Conservation (phyloP, 495 filamentous ascomycete genomes). For the Articulospora tetracladia region DNA sequence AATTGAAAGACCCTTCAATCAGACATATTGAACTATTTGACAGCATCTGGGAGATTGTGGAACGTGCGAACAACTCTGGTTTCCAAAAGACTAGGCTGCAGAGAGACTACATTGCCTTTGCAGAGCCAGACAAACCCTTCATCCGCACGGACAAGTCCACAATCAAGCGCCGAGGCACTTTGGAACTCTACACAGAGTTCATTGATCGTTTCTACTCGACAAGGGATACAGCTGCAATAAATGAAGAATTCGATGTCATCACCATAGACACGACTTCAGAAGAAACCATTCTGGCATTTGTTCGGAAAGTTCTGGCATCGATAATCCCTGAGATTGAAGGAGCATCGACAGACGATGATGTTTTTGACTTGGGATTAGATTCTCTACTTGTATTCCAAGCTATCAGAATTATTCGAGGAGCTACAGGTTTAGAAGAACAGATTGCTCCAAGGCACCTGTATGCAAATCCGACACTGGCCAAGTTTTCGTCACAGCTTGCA, state of each 20-base stretch:
- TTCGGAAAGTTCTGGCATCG: conserved; percentile 19
- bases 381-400: conserved; percentile 28
- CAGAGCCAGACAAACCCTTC: conserved; percentile 42
- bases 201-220: conserved; percentile 30
- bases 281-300: conserved; percentile 13
- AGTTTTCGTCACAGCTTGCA: conserved; percentile 22
- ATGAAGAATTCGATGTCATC: conserved; percentile 9
- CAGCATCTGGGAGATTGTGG: conserved; percentile 32
- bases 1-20: conserved; percentile 31
- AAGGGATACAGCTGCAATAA: conserved; percentile 1
- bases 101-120: conserved; percentile 36
- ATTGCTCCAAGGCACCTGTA: conserved; percentile 28
- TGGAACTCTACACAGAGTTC: conserved; percentile 32
- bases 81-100: conserved; percentile 37
- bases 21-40: background rate
- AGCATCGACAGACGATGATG: conserved; percentile 21
- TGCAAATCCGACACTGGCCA: conserved; percentile 27
- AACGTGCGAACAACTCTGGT: conserved; percentile 32
- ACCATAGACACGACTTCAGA: conserved; percentile 20
- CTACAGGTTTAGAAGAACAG: conserved; percentile 23
- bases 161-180: conserved; percentile 33
- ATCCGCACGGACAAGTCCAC: conserved; percentile 51
- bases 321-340: conserved; percentile 19
- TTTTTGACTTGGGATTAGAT: conserved; percentile 30
- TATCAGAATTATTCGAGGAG: conserved; percentile 23